Evolutionary conservation across 108 stramenopile genomes (phyloP).

Genomic region (Cyclostephanos tholiformis): DNA sequence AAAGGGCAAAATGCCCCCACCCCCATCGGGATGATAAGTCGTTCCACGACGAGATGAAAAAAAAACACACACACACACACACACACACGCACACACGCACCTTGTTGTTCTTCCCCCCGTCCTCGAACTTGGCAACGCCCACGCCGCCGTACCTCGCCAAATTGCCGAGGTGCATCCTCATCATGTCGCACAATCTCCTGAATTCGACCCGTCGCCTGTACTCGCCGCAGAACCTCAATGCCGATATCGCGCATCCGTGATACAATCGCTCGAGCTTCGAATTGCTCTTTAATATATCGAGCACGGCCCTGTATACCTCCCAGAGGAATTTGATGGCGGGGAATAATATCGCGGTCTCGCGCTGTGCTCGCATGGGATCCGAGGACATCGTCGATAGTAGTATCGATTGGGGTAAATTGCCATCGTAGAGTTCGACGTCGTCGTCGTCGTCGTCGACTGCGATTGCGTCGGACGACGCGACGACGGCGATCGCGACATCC

Average conservation of each 20-base stretch:
- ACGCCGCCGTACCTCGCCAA: constrained; percentile 86
- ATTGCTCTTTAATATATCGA: constrained; percentile 93
- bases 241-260: constrained; percentile 82
- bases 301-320: constrained; percentile 96
- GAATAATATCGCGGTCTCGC: constrained; percentile 85
- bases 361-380: constrained; percentile 89
- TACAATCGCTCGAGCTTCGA: constrained; percentile 95
- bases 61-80: too few relatives aligned
- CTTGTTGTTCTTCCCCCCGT: constrained; percentile 76
- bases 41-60: background rate
- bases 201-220: constrained; percentile 93
- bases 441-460: constrained; percentile 50
- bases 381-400: constrained; percentile 94
- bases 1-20: too few relatives aligned
- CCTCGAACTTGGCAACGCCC: constrained; percentile 42
- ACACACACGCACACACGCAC: too few relatives aligned
- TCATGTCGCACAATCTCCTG: constrained; percentile 93
- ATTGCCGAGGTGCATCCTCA: constrained; percentile 93
- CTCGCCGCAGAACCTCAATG: constrained; percentile 89
- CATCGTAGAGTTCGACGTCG: constrained; percentile 89
- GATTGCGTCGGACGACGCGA: too few relatives aligned
- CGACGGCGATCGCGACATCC: constrained; percentile 1
- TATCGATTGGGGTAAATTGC: constrained; percentile 84
- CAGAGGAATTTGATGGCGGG: constrained; percentile 98
- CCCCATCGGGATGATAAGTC: too few relatives aligned